Conservation (phyloP, 1,284 basidiomycete species). For the Apiotrichum veenhuisii region DNA sequence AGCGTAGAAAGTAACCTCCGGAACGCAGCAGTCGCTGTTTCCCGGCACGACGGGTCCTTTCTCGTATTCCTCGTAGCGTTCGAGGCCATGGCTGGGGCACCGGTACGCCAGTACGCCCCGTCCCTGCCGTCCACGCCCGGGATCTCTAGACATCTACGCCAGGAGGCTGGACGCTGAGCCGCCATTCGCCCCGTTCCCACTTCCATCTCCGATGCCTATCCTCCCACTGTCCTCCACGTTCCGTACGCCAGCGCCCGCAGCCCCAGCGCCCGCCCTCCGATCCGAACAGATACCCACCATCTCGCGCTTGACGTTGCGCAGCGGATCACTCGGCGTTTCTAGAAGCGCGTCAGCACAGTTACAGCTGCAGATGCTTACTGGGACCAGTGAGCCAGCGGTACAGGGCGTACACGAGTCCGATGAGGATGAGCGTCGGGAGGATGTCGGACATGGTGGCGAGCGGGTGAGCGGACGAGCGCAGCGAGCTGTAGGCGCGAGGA, state of each 20-base stretch:
- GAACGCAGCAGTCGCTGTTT: too few species aligned
- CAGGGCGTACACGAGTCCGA: slow-evolving; percentile 36
- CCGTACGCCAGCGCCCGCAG: neutral
- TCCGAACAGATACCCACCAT: slow-evolving; percentile 31
- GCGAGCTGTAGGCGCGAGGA: too few species aligned
- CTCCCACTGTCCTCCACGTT: neutral
- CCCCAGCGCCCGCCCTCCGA: neutral
- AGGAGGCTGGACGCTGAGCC: too few species aligned
- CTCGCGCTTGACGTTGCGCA: slow-evolving; percentile 35
- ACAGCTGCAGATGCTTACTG: slow-evolving; percentile 22
- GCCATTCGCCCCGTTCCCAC: too few species aligned
- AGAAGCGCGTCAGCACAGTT: slow-evolving; percentile 1
- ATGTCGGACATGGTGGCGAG: slow-evolving; percentile 32
- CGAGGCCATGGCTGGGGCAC: too few species aligned
- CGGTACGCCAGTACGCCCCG: too few species aligned
- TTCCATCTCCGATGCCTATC: too few species aligned
- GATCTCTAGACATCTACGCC: too few species aligned
- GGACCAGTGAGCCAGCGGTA: slow-evolving; percentile 35
- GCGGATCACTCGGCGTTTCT: slow-evolving; percentile 20
- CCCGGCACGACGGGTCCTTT: too few species aligned
- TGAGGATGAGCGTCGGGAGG: slow-evolving; percentile 39
- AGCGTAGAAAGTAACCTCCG: too few species aligned
- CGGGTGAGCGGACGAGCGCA: neutral
- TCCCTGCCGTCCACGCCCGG: too few species aligned
- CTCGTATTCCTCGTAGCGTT: too few species aligned